Evolutionary conservation across 139 green algal genomes (phyloP), one percentile per base, ranked within the genome.

Genomic region (Pleodorina starrii): DNA sequence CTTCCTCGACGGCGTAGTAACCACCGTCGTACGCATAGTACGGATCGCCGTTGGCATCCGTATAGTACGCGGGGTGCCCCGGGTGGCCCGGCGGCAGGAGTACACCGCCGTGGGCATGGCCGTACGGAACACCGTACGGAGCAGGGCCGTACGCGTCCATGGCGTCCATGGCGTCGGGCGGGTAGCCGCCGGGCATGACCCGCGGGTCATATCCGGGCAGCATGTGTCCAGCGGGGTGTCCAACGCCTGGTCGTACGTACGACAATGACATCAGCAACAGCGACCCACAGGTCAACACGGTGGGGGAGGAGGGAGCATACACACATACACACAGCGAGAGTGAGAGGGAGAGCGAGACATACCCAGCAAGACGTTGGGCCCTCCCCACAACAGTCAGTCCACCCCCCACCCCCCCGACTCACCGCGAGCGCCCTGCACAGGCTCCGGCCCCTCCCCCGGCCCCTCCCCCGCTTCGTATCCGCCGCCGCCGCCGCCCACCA

Each of bases 71-170:
- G 46, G 12, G 12, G 12, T 48, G 76, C 11, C 76, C 76, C 11
- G 44, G 27, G 29, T 83, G 46, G 3, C 76, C 76, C 35, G 76
- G 50, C 50, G 76, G 76, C 29, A 84, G 32, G 48, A 83, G 29
- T n/a, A 60, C 46, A 44, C 75, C 46, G 14, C 76, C 46, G 50
- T 84, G 50, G 1, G 17, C 48, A 19, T 54, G 25, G 32, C 21
- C 17, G 76, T 84, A 84, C 78, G 78, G 54, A 1, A 29, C 29
- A 10, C 78, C 57, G 78, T 85, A 85, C 78, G 78, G 78, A 36
- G 35, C 36, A 1, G 36, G 54, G 5, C 78, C 78, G 57, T 84
- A 84, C 48, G 78, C 36, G 27, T 85, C 78, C 35, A 85, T 73
- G 2, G 78, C 0, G 14, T 85, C 78, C 54, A 85, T 57, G 4